Conservation (phyloP, 2,329 filamentous ascomycete genomes). For the Mycogone perniciosa region DNA sequence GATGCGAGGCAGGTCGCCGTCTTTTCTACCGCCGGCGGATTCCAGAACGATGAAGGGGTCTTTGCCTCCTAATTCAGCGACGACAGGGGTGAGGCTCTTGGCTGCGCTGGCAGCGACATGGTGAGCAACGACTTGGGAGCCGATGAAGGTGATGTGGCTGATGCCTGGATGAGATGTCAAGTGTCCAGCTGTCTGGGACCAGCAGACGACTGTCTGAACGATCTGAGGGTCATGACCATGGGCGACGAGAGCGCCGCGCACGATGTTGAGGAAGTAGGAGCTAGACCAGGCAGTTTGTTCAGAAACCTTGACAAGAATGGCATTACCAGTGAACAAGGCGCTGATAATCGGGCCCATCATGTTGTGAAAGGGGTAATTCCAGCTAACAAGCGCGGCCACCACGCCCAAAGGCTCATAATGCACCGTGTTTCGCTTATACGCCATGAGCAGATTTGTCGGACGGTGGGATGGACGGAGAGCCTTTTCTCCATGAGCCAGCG, state of each 20-base stretch:
- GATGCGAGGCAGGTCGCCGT: slow-evolving; percentile 60
- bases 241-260: slow-evolving; percentile 68
- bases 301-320: slow-evolving; percentile 85
- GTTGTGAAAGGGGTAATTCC: slow-evolving; percentile 98
- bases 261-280: slow-evolving; percentile 72
- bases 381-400: slow-evolving; percentile 85
- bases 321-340: slow-evolving; percentile 85
- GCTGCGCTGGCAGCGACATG: slow-evolving; percentile 83
- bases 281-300: slow-evolving; percentile 95
- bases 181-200: slow-evolving; percentile 73
- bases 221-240: slow-evolving; percentile 79
- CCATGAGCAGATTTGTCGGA: slow-evolving; percentile 88
- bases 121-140: slow-evolving; percentile 78
- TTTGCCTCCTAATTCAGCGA: slow-evolving; percentile 90
- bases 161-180: slow-evolving; percentile 81
- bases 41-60: slow-evolving; percentile 88
- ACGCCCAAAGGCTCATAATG: slow-evolving; percentile 89
- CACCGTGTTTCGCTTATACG: slow-evolving; percentile 89
- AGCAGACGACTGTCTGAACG: slow-evolving; percentile 80
- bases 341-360: slow-evolving; percentile 86
- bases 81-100: slow-evolving; percentile 76
- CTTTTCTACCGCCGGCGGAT: slow-evolving; percentile 44
- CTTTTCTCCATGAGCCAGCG: slow-evolving; percentile 80
- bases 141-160: slow-evolving; percentile 92
- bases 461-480: slow-evolving; percentile 65